Percentiles rank a stretch among this genome's conserved stretches.
phyloP scores from a whole-genome alignment of 2,329 filamentous ascomycete genomes.

The Boeremia exigua region DNA sequence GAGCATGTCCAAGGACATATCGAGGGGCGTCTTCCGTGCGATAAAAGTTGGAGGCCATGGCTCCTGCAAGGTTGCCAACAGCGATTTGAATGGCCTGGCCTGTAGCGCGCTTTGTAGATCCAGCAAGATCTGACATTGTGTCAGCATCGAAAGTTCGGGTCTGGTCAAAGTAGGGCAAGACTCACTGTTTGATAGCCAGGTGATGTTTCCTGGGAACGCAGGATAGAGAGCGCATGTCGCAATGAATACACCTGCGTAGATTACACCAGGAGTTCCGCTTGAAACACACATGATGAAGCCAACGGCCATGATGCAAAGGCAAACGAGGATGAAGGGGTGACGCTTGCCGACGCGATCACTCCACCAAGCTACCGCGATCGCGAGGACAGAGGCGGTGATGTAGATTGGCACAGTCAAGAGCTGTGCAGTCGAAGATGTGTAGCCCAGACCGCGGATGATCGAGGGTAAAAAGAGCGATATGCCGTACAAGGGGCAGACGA shows the following conservation, averaged over 20 bases:
- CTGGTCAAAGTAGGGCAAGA: background rate
- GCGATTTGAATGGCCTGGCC: constrained; percentile 57
- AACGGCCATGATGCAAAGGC: constrained; percentile 41
- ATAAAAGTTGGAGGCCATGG: constrained; percentile 77
- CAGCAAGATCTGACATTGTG: constrained; percentile 56
- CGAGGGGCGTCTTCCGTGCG: constrained; percentile 57
- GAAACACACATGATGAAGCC: constrained; percentile 49
- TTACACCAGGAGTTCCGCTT: constrained; percentile 40
- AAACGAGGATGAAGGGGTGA: constrained; percentile 43
- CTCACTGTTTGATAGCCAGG: constrained; percentile 61
- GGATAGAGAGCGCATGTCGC: constrained; percentile 47
- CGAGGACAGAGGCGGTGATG: constrained; percentile 45
- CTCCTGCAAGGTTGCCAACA: constrained; percentile 57
- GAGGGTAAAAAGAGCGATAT: constrained; percentile 55
- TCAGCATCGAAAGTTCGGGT: constrained; percentile 10
- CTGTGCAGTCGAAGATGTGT: constrained; percentile 49
- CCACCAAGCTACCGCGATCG: constrained; percentile 39
- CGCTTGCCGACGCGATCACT: constrained; percentile 43
- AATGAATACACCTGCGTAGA: constrained; percentile 49
- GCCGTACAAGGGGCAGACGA: constrained; percentile 50
- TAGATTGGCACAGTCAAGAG: constrained; percentile 54
- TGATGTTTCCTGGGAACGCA: constrained; percentile 50
- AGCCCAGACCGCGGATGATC: constrained; percentile 51
- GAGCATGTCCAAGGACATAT: constrained; percentile 58
- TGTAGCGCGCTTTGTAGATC: constrained; percentile 59